Evolutionary conservation across 768 basidiomycete genomes (phyloP), one percentile per base, ranked within the genome.

Genomic region (Russula emetica): DNA sequence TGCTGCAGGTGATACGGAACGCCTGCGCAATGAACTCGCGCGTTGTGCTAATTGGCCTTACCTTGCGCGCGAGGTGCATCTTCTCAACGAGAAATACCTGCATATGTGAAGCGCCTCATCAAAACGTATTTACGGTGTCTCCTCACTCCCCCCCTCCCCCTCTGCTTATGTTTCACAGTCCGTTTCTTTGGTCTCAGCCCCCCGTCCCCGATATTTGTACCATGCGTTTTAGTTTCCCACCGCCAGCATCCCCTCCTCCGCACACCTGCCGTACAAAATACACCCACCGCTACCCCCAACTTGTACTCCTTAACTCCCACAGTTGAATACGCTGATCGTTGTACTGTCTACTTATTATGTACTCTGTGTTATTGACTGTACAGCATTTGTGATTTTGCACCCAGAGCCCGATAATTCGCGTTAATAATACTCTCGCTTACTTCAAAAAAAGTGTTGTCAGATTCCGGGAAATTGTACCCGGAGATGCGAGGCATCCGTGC

Each of bases 61-160:
- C 74, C 80, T 94, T 53, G 87, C 90, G 60, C 85, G 83, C 72
- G 91, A 94, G 77, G 88, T 94, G 58, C 89, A 93, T 70, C 79
- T 84, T 38, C 77, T 94, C 63, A 94, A 94, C 70, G 90, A 92
- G 76, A 92, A 94, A 71, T 94, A 94, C 71, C 71, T 86, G 66
- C 77, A 75, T 58, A 6, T 28, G 8, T 65, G 50, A 61, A 55
- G 44, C 42, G 24, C 26, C n/a, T 34, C 30, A 42, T 45, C 42
- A 50, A 47, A 49, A 26, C 8, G 1, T 7, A 22, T 10, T 26
- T 40, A 61, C 54, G 18, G 14, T 52, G 16, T 36, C 22, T 51
- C 49, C 42, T 22, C 38, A 26, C 26, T 6, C 20, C 6, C 13
- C 22, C 38, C 20, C 22, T 36, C 30, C 50, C 16, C 56, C 40